These are phyloP conservation scores for Phialophora expanda DNA, from an alignment of 2,329 filamentous ascomycete species.

Conservation along the genomic window DNA sequence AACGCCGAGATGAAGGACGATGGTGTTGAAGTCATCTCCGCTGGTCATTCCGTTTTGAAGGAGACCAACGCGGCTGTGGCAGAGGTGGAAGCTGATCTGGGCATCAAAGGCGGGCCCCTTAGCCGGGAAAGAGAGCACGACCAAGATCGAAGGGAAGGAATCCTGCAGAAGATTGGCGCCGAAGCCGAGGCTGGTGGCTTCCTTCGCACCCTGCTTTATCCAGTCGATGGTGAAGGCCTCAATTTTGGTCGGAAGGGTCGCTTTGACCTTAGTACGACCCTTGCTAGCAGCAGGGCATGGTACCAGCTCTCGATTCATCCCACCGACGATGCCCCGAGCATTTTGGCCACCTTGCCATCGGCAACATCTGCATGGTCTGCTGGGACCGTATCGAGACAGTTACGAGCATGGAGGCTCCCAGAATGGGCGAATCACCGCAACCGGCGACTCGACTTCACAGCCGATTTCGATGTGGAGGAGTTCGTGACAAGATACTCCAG, in stretches of 20 bases:
- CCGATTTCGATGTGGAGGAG: conserved; percentile 93
- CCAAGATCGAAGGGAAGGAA: conserved; percentile 78
- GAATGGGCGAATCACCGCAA: conserved; percentile 97
- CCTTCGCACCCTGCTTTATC: conserved; percentile 79
- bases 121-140: conserved; percentile 76
- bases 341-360: conserved; percentile 72
- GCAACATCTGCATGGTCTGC: conserved; percentile 90
- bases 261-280: conserved; percentile 73
- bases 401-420: conserved; percentile 88
- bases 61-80: conserved; percentile 85
- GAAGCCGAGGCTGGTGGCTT: conserved; percentile 83
- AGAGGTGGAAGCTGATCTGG: conserved; percentile 78
- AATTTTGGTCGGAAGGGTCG: conserved; percentile 77
- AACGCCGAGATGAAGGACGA: conserved; percentile 98
- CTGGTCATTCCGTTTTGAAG: conserved; percentile 79
- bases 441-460: conserved; percentile 90
- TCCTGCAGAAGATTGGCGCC: conserved; percentile 85
- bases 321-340: conserved; percentile 80
- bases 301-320: conserved; percentile 92
- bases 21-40: conserved; percentile 74
- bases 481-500: conserved; percentile 81
- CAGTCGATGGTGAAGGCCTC: conserved; percentile 77
- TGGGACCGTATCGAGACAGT: conserved; percentile 86
- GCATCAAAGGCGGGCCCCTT: conserved; percentile 70
- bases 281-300: conserved; percentile 89